Evolutionary conservation across 176 grass and related monocot species (phyloP).

Genomic region (Avena eriantha): DNA sequence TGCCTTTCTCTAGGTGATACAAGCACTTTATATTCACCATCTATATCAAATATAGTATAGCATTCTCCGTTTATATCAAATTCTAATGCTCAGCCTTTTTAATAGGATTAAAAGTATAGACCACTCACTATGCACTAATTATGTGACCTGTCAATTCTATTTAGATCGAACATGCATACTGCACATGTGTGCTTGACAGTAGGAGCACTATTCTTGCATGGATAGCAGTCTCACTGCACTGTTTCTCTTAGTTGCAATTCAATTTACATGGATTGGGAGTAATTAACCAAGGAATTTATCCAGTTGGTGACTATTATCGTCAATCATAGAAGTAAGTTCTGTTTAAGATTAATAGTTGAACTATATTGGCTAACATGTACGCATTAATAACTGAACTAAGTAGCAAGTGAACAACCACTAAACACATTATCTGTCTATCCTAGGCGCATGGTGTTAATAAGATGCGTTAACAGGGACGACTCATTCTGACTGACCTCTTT

Average conservation of each 20-base stretch:
- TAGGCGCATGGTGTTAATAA: background rate
- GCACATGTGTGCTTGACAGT: too few relatives aligned
- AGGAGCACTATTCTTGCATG: too few relatives aligned
- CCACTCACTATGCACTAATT: slow-evolving; percentile 39
- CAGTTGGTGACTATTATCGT: slow-evolving; percentile 24
- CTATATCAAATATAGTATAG: slow-evolving; percentile 34
- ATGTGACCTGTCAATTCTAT: slow-evolving; percentile 13
- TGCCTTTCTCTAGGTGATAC: too few relatives aligned
- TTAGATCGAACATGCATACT: background rate
- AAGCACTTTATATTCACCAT: background rate
- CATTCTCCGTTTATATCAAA: slow-evolving; percentile 24
- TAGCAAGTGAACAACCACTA: background rate
- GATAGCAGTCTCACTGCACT: too few relatives aligned
- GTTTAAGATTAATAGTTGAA: background rate
- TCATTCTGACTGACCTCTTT: background rate
- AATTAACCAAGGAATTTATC: background rate
- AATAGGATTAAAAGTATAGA: slow-evolving; percentile 23
- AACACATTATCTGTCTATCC: background rate
- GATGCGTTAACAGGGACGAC: background rate
- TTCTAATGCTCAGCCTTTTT: slow-evolving; percentile 37
- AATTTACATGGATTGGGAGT: too few relatives aligned
- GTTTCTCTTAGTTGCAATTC: too few relatives aligned
- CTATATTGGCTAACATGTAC: slow-evolving; percentile 15
- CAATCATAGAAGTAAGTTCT: background rate
- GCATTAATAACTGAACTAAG: slow-evolving; percentile 6